Base-by-base conservation (phyloP, 179 eudicot genomes). In the Beta macrorhiza region DNA sequence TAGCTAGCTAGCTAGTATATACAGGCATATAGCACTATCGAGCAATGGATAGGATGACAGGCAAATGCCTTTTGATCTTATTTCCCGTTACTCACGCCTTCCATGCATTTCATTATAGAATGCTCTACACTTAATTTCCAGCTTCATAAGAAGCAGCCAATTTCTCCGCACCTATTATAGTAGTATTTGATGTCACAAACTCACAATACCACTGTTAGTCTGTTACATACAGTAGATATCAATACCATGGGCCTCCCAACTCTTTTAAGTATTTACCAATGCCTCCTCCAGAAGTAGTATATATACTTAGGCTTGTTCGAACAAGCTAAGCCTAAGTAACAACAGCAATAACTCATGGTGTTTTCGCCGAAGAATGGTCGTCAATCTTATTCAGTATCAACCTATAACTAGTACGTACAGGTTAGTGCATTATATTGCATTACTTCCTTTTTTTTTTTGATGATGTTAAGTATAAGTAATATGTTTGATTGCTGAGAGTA, bases 121-220 rank as follows among this genome's bases (percentile, higher is more conserved):
- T 65, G 29, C 11, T 29, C 25, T 22, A 49, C 53, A 49, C 9
- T 5, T 49, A 49, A 49, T 49, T 5, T 49, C 20, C 73, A 37
- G 15, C 32, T 64, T 64, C 69, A 64, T 15, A 68, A 68, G 52
- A 42, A 68, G 73, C 73, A 68, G 73, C 73, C 52, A 68, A 68
- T 68, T 64, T 68, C 51, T 16, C 47, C 15, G 25, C 12, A 68
- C 56, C 32, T 10, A 45, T 22, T 37, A 37, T 37, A 37, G 32
- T 29, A 67, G 19, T 17, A 15, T 17, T 15, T n/a, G 5, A 19
- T 17, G 17, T 45, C 15, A 11, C 25, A 25, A 25, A 25, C 25
- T 25, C 25, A 25, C 25, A 45, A 70, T 70, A 67, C 49, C 45
- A 67, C 44, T 67, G 15, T 15, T 12, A n/a, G 2, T 19, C 17